These are phyloP conservation scores for Fusarium torulosum DNA, from an alignment of 2,329 filamentous ascomycete genomes.

Conservation along the genomic window DNA sequence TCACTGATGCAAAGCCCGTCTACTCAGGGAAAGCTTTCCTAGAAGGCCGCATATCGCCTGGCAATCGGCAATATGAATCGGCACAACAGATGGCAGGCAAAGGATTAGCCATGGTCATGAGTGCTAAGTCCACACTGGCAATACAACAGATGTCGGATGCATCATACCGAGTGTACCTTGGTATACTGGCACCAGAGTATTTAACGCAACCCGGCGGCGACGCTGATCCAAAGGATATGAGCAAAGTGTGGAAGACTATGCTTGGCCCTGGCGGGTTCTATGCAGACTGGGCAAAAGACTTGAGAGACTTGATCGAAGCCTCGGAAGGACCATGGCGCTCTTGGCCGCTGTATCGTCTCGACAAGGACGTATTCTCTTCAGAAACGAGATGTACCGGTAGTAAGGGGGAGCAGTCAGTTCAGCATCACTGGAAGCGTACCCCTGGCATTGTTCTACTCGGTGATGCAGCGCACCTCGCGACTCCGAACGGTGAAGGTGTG, in stretches of 20 bases:
- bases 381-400: rapidly evolving
- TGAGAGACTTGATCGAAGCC: background rate
- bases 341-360: constrained; percentile 13
- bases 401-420: background rate
- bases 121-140: background rate
- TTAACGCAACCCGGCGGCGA: background rate
- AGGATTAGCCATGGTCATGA: constrained; percentile 10
- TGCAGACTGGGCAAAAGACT: background rate
- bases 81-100: constrained; percentile 5
- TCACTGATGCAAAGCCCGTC: background rate
- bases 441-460: background rate
- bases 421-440: background rate
- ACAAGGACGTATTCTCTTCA: background rate
- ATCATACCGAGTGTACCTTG: constrained; percentile 10
- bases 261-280: background rate
- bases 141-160: constrained; percentile 4
- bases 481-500: constrained; percentile 12
- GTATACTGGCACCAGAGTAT: background rate
- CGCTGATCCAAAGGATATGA: constrained; percentile 5
- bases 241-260: constrained; percentile 5
- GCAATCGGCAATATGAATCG: background rate
- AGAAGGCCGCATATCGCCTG: constrained; percentile 5
- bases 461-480: constrained; percentile 5
- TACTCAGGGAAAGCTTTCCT: background rate
- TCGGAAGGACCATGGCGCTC: constrained; percentile 6